Percentiles rank a stretch among this genome's conserved stretches.
These are phyloP conservation scores for Casuarina cunninghamiana DNA, from an alignment of 306 rosid species.

Conservation along the genomic window DNA sequence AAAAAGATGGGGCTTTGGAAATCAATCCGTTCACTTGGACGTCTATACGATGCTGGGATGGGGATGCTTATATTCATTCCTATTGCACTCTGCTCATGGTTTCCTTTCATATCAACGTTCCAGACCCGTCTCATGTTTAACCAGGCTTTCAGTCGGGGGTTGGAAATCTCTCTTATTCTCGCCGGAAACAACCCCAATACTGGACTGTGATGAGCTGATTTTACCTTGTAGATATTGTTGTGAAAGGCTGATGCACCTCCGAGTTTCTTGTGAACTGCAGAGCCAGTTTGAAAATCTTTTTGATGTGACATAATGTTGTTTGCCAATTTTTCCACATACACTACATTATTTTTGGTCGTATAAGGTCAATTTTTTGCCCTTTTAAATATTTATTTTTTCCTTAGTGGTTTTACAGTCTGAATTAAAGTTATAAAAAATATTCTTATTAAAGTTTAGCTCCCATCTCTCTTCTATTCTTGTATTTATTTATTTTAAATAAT, in stretches of 20 bases:
- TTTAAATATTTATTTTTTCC: not conserved
- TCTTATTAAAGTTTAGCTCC: too few relatives aligned
- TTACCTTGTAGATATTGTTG: not conserved
- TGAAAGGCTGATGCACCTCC: not conserved
- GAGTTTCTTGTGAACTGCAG: not conserved
- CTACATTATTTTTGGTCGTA: not conserved
- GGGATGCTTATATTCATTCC: conserved; percentile 91
- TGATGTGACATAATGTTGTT: not conserved
- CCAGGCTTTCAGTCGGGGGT: conserved; percentile 93
- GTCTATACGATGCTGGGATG: conserved; percentile 92
- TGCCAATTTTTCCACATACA: too few relatives aligned
- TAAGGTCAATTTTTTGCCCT: not conserved
- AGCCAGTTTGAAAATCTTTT: not conserved
- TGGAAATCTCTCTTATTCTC: conserved; percentile 86
- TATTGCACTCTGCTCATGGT: conserved; percentile 79
- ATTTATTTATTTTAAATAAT: too few relatives aligned
- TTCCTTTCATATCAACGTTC: conserved; percentile 91
- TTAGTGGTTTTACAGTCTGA: too few relatives aligned
- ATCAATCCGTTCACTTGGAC: conserved; percentile 77
- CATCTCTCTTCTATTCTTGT: too few relatives aligned
- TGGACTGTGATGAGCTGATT: conserved; percentile 40
- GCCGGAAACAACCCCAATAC: conserved; percentile 88
- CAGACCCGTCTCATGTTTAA: conserved; percentile 96
- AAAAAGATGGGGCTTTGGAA: conserved; percentile 80
- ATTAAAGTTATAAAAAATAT: too few relatives aligned